Base-by-base conservation (phyloP, 1,284 basidiomycete species). In the Takashimella tepidaria region DNA sequence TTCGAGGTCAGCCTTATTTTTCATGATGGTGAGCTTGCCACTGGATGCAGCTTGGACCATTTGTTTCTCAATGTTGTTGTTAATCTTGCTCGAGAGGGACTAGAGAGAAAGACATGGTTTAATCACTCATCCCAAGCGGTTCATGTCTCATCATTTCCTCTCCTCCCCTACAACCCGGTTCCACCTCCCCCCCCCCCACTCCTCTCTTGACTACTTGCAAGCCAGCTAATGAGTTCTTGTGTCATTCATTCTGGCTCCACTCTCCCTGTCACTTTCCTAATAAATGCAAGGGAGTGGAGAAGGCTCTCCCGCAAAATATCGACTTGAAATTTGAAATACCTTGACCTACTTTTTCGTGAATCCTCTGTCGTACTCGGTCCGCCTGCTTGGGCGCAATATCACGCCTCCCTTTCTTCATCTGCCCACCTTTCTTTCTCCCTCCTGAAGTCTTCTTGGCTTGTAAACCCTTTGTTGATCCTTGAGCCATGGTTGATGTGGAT, bases 51-150 rank as follows among this genome's bases (percentile, higher is more conserved):
- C 88, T 50, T 83, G 78, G 25, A 89, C 88, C 84, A 91, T 88
- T 75, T 92, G 89, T 55, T 82, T 80, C 74, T 95, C 91, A 65
- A 95, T 91, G 26, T 86, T 88, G 70, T 83, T 84, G 72, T 88
- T 90, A 70, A 93, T 92, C 76, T 90, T 91, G 53, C 88, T 85
- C 58, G 86, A 87, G 58, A 95, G 79, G 64, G 82, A 79, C 91
- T 92, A 70, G 3, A 47, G 31, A 25, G 31, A 47, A 37, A 25
- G 31, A 37, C 10, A 37, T 16, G 10, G 20, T 10, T 44, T 61
- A 16, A 61, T 56, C 26, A 5, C 10, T 13, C 19, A n/a, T 26
- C n/a, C 19, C 26, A 5, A 31, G 13, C 24, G 19, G 4, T 52
- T n/a, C 25, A 46, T n/a, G n/a, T n/a, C n/a, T n/a, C n/a, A n/a